Conservation (phyloP, 352 stramenopile genomes). For the Phytophthora chlamydospora region DNA sequence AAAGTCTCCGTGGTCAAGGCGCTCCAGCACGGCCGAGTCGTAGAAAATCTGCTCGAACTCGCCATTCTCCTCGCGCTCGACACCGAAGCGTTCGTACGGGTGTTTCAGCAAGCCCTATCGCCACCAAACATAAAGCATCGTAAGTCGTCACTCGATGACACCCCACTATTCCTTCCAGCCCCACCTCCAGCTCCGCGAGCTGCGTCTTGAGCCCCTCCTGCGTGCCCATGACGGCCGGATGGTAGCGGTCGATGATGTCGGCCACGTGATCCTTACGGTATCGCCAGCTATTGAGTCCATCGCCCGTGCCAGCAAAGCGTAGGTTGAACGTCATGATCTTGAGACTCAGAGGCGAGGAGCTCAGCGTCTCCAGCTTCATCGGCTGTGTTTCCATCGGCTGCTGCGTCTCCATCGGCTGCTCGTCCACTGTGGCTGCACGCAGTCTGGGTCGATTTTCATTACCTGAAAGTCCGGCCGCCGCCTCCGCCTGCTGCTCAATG, state of each 20-base stretch:
- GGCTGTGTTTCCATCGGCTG: neutral
- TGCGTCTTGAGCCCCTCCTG: constrained; percentile 78
- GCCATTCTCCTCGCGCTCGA: constrained; percentile 72
- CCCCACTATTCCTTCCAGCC: neutral
- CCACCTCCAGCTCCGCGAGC: constrained; percentile 62
- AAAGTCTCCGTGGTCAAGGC: constrained; percentile 69
- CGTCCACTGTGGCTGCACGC: constrained; percentile 34
- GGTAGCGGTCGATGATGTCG: constrained; percentile 78
- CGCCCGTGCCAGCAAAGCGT: constrained; percentile 66
- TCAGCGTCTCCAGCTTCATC: constrained; percentile 24
- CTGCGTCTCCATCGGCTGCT: constrained; percentile 5
- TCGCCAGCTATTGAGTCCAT: constrained; percentile 70
- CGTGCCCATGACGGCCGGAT: constrained; percentile 73
- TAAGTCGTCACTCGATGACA: neutral
- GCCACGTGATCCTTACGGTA: constrained; percentile 78
- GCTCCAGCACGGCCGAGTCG: constrained; percentile 56
- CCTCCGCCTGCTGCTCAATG: constrained; percentile 45
- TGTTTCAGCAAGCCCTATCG: constrained; percentile 49
- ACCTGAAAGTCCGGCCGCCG: constrained; percentile 37
- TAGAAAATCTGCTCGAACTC: constrained; percentile 89
- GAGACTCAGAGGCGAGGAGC: constrained; percentile 56
- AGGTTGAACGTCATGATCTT: constrained; percentile 90
- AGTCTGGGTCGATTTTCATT: constrained; percentile 40
- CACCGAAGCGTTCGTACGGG: constrained; percentile 75
- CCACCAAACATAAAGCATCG: constrained; percentile 2